Base-by-base conservation (phyloP, 192 early-diverging fungal species). In the Nowakowskiella sp. region DNA sequence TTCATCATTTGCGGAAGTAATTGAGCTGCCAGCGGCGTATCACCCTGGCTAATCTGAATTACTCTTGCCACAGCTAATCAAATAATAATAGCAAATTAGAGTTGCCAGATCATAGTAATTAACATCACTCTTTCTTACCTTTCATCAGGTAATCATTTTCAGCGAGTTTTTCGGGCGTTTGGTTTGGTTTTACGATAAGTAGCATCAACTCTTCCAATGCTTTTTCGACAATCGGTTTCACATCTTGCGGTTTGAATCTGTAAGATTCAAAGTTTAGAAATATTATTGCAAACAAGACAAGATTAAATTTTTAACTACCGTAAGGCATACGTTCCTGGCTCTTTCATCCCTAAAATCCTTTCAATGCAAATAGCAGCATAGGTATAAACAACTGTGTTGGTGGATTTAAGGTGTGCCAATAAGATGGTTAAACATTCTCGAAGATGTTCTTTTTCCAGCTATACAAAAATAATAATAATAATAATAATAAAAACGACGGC, bases 101-200 rank as follows among this genome's bases (percentile, higher is more conserved):
- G 21, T 25, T 8, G 44, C 31, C 32, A 60, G 21, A 34, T 44
- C 16, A 47, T 47, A 8, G 27, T 34, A 24, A 27, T 28, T 23
- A 23, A 1, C 4, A 49, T 1, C 51, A 9, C 34, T 42, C 5
- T 31, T 7, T 46, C 42, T 42, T 65, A 85, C 86, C 68, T 67
- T 89, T 90, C 88, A 99, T 99, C 53, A 92, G 55, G 53, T 92
- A 93, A 66, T 95, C 92, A 61, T 96, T 97, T 58, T 97, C 95
- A 0, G 95, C 90, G 56, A 99, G 67, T 63, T 92, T 93, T 50
- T 88, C 89, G 1, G 95, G 90, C 21, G 87, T 84, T 8, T 21
- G 32, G 34, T 78, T 77, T 10, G 78, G 85, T 49, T 66, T 67
- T n/a, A n/a, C n/a, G n/a, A n/a, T n/a, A n/a, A n/a, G n/a, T n/a